phyloP scores from a whole-genome alignment of 2,329 filamentous ascomycete species.

The Arthrobotrys sinensis region DNA sequence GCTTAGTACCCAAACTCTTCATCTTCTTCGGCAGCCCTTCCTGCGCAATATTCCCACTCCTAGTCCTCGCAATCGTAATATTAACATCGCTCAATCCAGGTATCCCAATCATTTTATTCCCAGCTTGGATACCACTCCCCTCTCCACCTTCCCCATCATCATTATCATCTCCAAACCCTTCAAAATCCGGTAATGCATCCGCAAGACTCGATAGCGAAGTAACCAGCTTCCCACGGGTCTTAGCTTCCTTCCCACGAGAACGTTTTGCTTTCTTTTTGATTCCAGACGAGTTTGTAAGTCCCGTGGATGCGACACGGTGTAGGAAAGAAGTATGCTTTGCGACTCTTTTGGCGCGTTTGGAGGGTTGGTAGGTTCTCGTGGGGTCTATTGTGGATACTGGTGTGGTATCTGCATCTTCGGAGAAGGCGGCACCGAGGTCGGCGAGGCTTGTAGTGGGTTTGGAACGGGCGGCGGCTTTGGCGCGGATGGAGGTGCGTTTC shows the following conservation, averaged over 20 bases:
- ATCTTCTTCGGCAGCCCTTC: constrained; percentile 51
- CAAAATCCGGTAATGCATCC: constrained; percentile 55
- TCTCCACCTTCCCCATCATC: constrained; percentile 15
- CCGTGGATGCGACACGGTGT: constrained; percentile 50
- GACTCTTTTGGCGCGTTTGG: constrained; percentile 46
- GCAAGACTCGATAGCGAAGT: constrained; percentile 56
- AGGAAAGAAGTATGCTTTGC: constrained; percentile 57
- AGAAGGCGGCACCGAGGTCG: constrained; percentile 41
- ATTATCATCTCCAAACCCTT: constrained; percentile 40
- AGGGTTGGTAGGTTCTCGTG: constrained; percentile 41
- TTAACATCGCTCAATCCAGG: constrained; percentile 50
- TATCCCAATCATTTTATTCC: constrained; percentile 57
- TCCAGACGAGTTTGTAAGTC: constrained; percentile 49
- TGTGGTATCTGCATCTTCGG: constrained; percentile 21
- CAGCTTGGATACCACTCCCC: constrained; percentile 27
- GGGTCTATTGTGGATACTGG: neutral
- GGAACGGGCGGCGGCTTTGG: constrained; percentile 50
- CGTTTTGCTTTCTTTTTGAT: constrained; percentile 55
- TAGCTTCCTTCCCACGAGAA: constrained; percentile 49
- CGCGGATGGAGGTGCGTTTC: constrained; percentile 57
- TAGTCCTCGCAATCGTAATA: constrained; percentile 46
- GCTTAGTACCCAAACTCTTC: constrained; percentile 57
- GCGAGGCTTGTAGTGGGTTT: constrained; percentile 48
- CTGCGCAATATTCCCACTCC: constrained; percentile 53
- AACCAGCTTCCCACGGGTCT: constrained; percentile 46